Evolutionary conservation across 805 yeast species (phyloP), one percentile per base, ranked within the genome.

Genomic region (Maudiozyma turicensis): DNA sequence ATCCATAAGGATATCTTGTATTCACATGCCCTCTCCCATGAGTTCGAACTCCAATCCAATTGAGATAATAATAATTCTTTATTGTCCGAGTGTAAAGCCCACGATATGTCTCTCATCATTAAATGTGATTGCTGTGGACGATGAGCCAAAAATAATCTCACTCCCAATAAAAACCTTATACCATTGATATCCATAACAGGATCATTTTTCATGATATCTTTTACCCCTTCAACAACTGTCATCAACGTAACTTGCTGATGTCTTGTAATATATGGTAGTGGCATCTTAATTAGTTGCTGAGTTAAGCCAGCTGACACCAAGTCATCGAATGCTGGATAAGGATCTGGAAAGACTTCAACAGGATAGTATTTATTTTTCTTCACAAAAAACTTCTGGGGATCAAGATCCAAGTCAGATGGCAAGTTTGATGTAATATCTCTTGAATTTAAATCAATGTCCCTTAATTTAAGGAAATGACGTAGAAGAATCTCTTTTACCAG

Each of bases 171-270:
- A 58, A 82, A 91, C 48, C 88, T 69, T 7, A 81, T 59, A 0
- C 95, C 96, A 63, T 84, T 83, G 10, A 65, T 58, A 38, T 70
- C 71, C 43, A 71, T 54, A 1, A 63, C 54, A 32, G 54, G 41
- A 20, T 55, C 58, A 51, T 70, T 72, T 46, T 72, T 71, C 11
- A 73, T 72, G 5, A 86, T 73, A 14, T 78, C 79, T 28, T 73
- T 71, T 29, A 86, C 69, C 1, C 89, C 82, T 44, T 78, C 81
- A 6, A 87, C 72, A 2, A 87, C 79, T 13, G 86, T 78, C 1
- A 83, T 72, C 30, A 90, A 72, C 0, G 96, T 88, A 31, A 83
- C 80, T 60, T 90, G 98, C 63, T 90, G 96, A 67, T 90, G 97
- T 51, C 96, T 80, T 0, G 96, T 88, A 31, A 90, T 63, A 52